A percentile compares a stretch with the other conserved stretches of the same genome.
phyloP scores from a whole-genome alignment of 768 basidiomycete genomes.

The Mycena maculata region DNA sequence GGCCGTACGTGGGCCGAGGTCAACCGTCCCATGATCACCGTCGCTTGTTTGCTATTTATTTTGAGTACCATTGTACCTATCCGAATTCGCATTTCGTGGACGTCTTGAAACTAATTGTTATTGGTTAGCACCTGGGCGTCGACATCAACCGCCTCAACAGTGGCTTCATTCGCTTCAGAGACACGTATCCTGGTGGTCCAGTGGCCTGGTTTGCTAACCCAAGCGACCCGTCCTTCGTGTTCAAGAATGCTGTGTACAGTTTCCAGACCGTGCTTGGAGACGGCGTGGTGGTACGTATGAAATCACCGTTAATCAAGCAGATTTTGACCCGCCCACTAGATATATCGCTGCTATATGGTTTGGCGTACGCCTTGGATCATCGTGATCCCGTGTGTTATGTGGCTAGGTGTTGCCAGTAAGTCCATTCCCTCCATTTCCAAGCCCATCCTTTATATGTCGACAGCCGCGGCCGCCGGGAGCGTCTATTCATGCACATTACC shows the following conservation, averaged over 20 bases:
- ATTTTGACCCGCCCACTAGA: slow-evolving; percentile 7
- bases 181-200: slow-evolving; percentile 35
- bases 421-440: background rate
- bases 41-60: slow-evolving; percentile 39
- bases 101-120: background rate
- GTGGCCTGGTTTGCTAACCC: slow-evolving; percentile 38
- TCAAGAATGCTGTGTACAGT: slow-evolving; percentile 39
- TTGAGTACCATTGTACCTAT: slow-evolving; percentile 47
- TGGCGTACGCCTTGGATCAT: slow-evolving; percentile 45
- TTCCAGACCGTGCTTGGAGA: slow-evolving; percentile 35
- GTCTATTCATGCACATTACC: background rate
- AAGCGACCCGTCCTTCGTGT: slow-evolving; percentile 42
- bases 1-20: slow-evolving; percentile 17
- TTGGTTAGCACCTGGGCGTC: slow-evolving; percentile 39
- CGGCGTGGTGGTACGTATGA: slow-evolving; percentile 18
- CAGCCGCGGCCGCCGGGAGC: slow-evolving; percentile 7
- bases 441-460: background rate
- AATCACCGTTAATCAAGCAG: background rate
- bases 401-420: slow-evolving; percentile 41
- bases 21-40: slow-evolving; percentile 36
- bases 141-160: slow-evolving; percentile 38
- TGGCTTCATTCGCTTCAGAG: slow-evolving; percentile 39
- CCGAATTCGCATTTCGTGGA: slow-evolving; percentile 8
- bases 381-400: slow-evolving; percentile 42
- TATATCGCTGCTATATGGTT: slow-evolving; percentile 40